Evolutionary conservation across 2,329 filamentous ascomycete species (phyloP).

Genomic region (Neofusicoccum sp.): DNA sequence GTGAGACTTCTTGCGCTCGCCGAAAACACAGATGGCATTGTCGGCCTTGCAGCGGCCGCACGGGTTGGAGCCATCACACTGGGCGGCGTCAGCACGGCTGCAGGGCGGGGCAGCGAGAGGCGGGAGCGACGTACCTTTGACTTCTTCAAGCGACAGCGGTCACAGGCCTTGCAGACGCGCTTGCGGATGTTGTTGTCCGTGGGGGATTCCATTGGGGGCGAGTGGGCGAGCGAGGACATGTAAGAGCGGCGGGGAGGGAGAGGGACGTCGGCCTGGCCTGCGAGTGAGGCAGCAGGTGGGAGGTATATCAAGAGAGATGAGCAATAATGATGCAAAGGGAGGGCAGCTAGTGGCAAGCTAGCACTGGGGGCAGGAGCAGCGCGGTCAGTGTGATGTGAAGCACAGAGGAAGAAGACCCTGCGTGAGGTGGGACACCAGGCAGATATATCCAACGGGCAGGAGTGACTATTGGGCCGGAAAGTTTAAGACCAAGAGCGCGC

Average conservation of each 20-base stretch:
- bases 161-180: slow-evolving; percentile 65
- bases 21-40: slow-evolving; percentile 64
- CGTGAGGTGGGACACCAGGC: slow-evolving; percentile 12
- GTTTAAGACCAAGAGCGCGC: slow-evolving; percentile 15
- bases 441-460: slow-evolving; percentile 16
- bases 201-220: slow-evolving; percentile 38
- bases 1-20: slow-evolving; percentile 64
- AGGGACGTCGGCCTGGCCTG: neutral
- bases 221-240: slow-evolving; percentile 25
- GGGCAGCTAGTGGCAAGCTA: slow-evolving; percentile 28
- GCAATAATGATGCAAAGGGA: slow-evolving; percentile 4
- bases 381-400: slow-evolving; percentile 4
- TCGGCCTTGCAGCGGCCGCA: slow-evolving; percentile 63
- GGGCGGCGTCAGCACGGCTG: slow-evolving; percentile 19
- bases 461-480: slow-evolving; percentile 18
- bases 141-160: slow-evolving; percentile 65
- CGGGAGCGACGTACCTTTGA: slow-evolving; percentile 55
- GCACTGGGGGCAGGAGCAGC: slow-evolving; percentile 25
- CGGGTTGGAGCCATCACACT: slow-evolving; percentile 62
- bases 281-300: neutral
- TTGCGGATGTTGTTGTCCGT: slow-evolving; percentile 53
- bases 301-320: neutral
- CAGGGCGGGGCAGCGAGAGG: neutral
- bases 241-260: neutral
- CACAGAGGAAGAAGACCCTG: neutral